Conservation (phyloP, 2,329 filamentous ascomycete species). For the Ceratocystiopsis sp. region DNA sequence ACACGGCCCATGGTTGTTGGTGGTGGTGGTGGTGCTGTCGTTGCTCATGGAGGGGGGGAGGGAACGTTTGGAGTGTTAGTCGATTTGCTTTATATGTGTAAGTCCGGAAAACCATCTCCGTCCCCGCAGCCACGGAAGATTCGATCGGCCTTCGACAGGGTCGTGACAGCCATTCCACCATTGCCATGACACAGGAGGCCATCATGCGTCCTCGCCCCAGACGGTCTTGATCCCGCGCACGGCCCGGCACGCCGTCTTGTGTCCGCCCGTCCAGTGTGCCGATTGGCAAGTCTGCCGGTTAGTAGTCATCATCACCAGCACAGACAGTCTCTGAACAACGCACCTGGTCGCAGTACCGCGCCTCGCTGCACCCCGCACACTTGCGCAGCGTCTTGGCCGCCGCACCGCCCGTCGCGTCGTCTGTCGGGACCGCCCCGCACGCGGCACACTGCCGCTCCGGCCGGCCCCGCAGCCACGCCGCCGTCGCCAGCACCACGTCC, state of each 20-base stretch:
- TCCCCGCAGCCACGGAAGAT: not conserved
- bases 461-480: conserved; percentile 8
- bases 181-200: too few relatives aligned
- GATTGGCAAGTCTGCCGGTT: conserved; percentile 23
- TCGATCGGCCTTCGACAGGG: not conserved
- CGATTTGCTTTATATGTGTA: not conserved
- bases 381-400: conserved; percentile 14
- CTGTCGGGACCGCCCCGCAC: conserved; percentile 1
- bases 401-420: conserved; percentile 2
- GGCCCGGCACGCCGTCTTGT: conserved; percentile 27
- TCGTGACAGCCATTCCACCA: too few relatives aligned
- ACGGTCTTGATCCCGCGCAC: conserved; percentile 22
- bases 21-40: not conserved
- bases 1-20: not conserved
- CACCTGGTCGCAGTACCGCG: conserved; percentile 30
- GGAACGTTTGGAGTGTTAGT: too few relatives aligned
- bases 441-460: conserved; percentile 1
- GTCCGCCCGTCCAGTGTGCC: conserved; percentile 24
- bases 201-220: conserved; percentile 12
- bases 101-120: conserved; percentile 1
- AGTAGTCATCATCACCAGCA: not conserved
- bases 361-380: conserved; percentile 26
- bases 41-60: too few relatives aligned
- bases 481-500: conserved; percentile 15
- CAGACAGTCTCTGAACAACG: not conserved